Base-by-base conservation (phyloP, 169 alveolate species). In the Blepharisma undulans region DNA sequence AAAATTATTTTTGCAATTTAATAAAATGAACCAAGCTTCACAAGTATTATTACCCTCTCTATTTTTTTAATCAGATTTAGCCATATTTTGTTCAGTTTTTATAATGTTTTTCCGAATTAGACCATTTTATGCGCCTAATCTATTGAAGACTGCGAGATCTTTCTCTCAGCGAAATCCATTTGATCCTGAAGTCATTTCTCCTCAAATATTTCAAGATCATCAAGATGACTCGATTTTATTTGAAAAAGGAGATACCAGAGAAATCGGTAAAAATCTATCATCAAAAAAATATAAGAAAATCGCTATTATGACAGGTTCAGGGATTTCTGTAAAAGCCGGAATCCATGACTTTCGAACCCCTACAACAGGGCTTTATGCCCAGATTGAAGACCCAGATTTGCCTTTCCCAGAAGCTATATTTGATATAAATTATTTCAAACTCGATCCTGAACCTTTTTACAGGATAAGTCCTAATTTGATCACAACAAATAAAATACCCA, bases 261-360 rank as follows among this genome's bases (percentile, higher is more conserved):
- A 79, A 79, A 21, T 79, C 6, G 87, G 61, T 8, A 25, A 79
- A 79, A 32, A 25, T 2, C 29, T 79, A 21, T 29, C 34, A 10
- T 12, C 29, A 19, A 86, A 86, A 33, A 94, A 86, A 87, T 94
- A 60, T 88, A 88, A 93, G 71, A 96, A 91, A 18, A 92, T 96
- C 30, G 93, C 93, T 77, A 87, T 96, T 6, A 90, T 97, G 93
- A 93, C 96, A 21, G 98, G 98, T 60, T 98, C 98, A 16, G 98
- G 98, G 6, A 97, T 97, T 21, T 93, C 97, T 76, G 97, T 97
- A 0, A 92, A 97, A 19, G 98, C 98, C 1, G 98, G 98, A 2
- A 97, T 97, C 34, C 98, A 98, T 27, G 98, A 97, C 87, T 97
- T 97, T 84, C 93, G 98, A 72, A 93, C 98, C 4, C 96, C 97